Percentiles rank a stretch among this genome's conserved stretches.
phyloP scores from a whole-genome alignment of 2,329 filamentous ascomycete genomes.

The Xylariaceae sp. region DNA sequence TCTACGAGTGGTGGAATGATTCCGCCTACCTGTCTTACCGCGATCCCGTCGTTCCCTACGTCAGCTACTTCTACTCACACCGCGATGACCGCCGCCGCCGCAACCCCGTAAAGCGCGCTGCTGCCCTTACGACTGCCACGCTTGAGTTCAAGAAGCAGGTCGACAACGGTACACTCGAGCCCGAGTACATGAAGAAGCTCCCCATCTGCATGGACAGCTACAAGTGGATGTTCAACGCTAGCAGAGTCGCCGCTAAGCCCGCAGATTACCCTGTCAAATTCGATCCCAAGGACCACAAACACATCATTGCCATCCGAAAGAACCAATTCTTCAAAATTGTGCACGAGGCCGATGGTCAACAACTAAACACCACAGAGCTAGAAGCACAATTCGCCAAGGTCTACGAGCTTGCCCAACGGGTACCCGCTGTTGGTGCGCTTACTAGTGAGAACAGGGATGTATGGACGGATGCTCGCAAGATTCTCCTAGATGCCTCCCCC shows the following conservation, averaged over 20 bases:
- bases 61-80: conserved; percentile 99
- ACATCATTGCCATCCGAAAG: conserved; percentile 90
- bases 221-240: conserved; percentile 98
- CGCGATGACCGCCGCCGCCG: conserved; percentile 88
- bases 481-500: conserved; percentile 77
- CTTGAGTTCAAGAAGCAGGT: conserved; percentile 96
- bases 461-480: conserved; percentile 83
- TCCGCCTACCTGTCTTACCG: conserved; percentile 91
- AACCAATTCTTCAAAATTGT: conserved; percentile 96
- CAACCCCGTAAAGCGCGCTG: conserved; percentile 90
- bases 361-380: conserved; percentile 87
- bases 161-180: conserved; percentile 81
- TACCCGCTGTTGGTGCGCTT: conserved; percentile 79
- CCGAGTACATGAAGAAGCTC: conserved; percentile 98
- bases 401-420: conserved; percentile 76
- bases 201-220: conserved; percentile 99
- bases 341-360: conserved; percentile 80
- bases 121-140: conserved; percentile 83
- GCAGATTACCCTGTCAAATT: conserved; percentile 87
- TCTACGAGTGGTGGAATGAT: conserved; percentile 98
- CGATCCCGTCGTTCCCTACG: conserved; percentile 95
- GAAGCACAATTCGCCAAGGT: conserved; percentile 88
- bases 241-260: conserved; percentile 81
- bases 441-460: conserved; percentile 93
- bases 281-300: conserved; percentile 74